Percentiles rank a stretch among this genome's conserved stretches.
phyloP scores from a whole-genome alignment of 1,284 basidiomycete species.

The Ganoderma multipileum region DNA sequence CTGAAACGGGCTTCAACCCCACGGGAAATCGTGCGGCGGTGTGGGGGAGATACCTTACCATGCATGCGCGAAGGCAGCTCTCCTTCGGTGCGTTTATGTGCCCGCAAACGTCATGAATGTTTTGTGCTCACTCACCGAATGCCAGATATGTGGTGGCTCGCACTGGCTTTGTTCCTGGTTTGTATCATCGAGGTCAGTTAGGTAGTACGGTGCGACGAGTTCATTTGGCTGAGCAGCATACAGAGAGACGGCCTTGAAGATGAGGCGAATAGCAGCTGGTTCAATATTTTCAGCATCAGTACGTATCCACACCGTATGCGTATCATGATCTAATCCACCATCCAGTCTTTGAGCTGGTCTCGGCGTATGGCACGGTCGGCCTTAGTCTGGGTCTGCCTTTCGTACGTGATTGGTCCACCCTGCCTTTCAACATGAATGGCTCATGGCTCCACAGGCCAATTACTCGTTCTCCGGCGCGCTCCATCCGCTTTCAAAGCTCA shows the following conservation, averaged over 20 bases:
- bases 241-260: slow-evolving; percentile 52
- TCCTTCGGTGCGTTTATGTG: slow-evolving; percentile 71
- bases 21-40: slow-evolving; percentile 61
- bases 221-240: not conserved
- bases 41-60: slow-evolving; percentile 80
- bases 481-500: slow-evolving; percentile 84
- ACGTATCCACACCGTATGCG: slow-evolving; percentile 36
- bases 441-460: slow-evolving; percentile 57
- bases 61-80: slow-evolving; percentile 87
- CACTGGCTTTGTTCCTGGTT: slow-evolving; percentile 77
- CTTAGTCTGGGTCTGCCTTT: slow-evolving; percentile 75
- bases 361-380: slow-evolving; percentile 92
- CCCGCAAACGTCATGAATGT: not conserved
- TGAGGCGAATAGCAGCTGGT: slow-evolving; percentile 62
- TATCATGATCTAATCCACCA: slow-evolving; percentile 3
- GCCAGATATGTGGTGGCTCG: slow-evolving; percentile 91
- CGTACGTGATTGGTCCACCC: slow-evolving; percentile 46
- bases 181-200: slow-evolving; percentile 82
- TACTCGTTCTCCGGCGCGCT: slow-evolving; percentile 86
- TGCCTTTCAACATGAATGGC: not conserved
- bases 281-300: slow-evolving; percentile 83
- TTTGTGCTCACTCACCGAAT: not conserved
- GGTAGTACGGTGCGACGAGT: not conserved
- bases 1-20: slow-evolving; percentile 50
- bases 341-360: slow-evolving; percentile 86